Base-by-base conservation (phyloP, 2,329 filamentous ascomycete species). In the Grosmannia huntii region DNA sequence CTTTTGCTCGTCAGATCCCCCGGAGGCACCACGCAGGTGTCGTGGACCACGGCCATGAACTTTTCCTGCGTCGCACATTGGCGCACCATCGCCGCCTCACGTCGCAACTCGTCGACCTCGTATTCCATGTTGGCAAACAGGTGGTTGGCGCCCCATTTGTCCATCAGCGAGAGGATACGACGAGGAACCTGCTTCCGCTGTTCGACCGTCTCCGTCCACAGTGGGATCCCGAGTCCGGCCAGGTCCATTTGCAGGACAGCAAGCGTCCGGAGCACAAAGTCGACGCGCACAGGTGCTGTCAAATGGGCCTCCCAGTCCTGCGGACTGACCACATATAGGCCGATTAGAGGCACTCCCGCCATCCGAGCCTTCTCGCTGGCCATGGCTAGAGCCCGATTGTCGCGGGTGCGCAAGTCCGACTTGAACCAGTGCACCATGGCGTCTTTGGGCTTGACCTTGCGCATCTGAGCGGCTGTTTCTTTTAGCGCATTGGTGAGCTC, bases 351-450 rank as follows among this genome's bases (percentile, higher is more conserved):
- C 0, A 91, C 65, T 0, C 64, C 64, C 0, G 62, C 63, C n/a
- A 57, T 61, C 3, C 53, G 59, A 0, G 68, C 68, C 54, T 78
- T 77, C 59, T 83, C 72, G 58, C 80, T 83, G 0, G 90, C 90
- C 61, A 84, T 70, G 38, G 80, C 77, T 27, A 96, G 70, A 0
- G 81, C 81, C 10, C 80, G 85, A 68, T 95, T 96, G 68, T 96
- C 91, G 0, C 72, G 70, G 1, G 80, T 76, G 3, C 90, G 80
- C 55, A 95, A 71, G 68, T 96, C 91, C 66, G 81, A 83, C 71
- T 94, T 95, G 75, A 92, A 96, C 90, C 90, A 96, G 71, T 95
- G 89, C 0, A 95, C 81, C 0, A 95, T 85, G 0, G 84, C 82
- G 28, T 81, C 73, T 33, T 80, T 80, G 0, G 77, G 72, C 1